Evolutionary conservation across 2,329 filamentous ascomycete species (phyloP).

Genomic region (Diaporthe sp.): DNA sequence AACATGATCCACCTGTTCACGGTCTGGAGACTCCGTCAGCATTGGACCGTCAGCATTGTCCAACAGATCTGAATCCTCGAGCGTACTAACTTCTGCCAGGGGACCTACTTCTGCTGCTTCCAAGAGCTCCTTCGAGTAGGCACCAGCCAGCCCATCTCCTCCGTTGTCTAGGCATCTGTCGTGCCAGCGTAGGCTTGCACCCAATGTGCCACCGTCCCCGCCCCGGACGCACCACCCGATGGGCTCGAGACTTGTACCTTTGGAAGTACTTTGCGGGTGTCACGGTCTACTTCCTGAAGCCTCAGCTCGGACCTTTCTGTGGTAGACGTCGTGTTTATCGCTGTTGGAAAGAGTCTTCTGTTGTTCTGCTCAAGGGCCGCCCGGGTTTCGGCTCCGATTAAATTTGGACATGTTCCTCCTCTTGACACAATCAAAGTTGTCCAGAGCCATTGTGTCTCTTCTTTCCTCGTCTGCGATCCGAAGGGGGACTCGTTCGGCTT

Average conservation of each 20-base stretch:
- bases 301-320: neutral
- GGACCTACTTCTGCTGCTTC: neutral
- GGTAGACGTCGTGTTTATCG: neutral
- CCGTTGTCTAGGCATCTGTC: no score
- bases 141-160: no score
- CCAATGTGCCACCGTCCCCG: neutral
- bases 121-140: no score
- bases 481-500: neutral
- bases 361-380: neutral
- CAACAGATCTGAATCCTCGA: no score
- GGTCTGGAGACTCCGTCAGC: neutral
- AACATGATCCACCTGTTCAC: neutral
- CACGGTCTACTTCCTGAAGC: neutral
- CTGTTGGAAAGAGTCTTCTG: neutral
- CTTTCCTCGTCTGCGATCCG: neutral
- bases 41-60: no score
- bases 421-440: neutral
- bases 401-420: neutral
- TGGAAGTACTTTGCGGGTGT: neutral
- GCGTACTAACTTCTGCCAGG: neutral
- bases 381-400: neutral
- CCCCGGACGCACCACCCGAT: neutral
- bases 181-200: neutral
- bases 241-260: neutral
- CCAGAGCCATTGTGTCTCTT: rapidly evolving